Base-by-base conservation (phyloP, 164 flowering plant species). In the Chimonanthus praecox region DNA sequence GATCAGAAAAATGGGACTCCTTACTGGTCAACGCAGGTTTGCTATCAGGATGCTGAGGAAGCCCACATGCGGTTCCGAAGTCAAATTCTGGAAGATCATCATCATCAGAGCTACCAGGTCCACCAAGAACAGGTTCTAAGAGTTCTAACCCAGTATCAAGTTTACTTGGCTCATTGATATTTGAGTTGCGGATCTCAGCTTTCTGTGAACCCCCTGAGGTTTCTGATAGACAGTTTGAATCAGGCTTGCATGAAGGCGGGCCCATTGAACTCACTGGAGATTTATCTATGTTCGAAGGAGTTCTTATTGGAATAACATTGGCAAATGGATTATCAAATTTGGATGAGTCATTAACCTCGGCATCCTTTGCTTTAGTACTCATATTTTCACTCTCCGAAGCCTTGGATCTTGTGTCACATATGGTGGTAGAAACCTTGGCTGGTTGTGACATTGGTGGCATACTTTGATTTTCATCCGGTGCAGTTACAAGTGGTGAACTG, bases 41-140 rank as follows among this genome's bases (percentile, higher is more conserved):
- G 48, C 63, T 49, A 3, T n/a, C 64, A 50, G 77, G 48, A 72
- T 67, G 45, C 58, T 54, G 79, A 76, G 83, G 65, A 80, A 73
- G 21, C 64, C 76, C 83, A 76, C 81, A 72, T 71, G 82, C 80
- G n/a, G 49, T 63, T 49, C 74, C 50, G 69, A 85, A 85, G 78
- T 87, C 90, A 75, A 75, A 87, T 66, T 85, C 88, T 64, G 88
- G 90, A 77, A 87, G 88, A 80, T 87, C 90, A 72, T 87, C 90
- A 70, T 82, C 84, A 69, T 78, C 83, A 58, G 13, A 18, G 51
- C 54, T 61, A n/a, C 50, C 47, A 72, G 74, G 15, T 15, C 46
- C 49, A 18, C 60, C 67, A 58, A 21, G 65, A 47, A 45, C 44
- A 50, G 75, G 71, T 21, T 64, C 68, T 33, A 73, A 58, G 58